Conservation (phyloP, 2,329 filamentous ascomycete genomes). For the Ophiostoma himal-ulmi region DNA sequence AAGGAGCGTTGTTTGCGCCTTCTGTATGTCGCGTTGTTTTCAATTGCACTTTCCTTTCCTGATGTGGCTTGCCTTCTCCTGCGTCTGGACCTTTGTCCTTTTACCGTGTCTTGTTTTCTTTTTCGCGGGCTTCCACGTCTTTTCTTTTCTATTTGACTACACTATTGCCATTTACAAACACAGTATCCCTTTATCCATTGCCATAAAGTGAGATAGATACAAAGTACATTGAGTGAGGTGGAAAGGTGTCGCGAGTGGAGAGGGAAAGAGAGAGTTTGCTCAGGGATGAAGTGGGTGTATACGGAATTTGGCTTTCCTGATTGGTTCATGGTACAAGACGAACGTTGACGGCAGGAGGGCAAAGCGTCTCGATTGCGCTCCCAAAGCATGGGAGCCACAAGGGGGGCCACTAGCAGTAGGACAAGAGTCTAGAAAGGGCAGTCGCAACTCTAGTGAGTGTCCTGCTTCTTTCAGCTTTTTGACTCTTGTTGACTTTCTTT, state of each 20-base stretch:
- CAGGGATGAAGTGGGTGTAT: constrained; percentile 12
- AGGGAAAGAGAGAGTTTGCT: not conserved
- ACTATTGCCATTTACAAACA: not conserved
- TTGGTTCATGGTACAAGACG: not conserved
- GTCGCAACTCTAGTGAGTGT: not conserved
- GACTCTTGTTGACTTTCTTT: not conserved
- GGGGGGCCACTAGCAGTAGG: not conserved
- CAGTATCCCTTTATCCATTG: not conserved
- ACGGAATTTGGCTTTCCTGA: not conserved
- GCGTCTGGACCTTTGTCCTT: not conserved
- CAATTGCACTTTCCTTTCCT: not conserved
- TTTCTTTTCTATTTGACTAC: not conserved
- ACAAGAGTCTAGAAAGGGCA: constrained; percentile 10
- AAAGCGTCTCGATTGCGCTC: constrained; percentile 1
- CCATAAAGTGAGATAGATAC: not conserved
- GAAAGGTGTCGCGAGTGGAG: not conserved
- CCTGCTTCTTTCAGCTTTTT: not conserved
- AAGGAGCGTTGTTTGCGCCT: not conserved
- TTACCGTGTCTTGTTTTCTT: too few relatives aligned
- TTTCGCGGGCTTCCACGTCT: not conserved
- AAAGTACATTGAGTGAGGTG: not conserved
- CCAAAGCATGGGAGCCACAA: not conserved
- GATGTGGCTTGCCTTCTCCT: constrained; percentile 1
- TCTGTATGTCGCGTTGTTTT: not conserved
- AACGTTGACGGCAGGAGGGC: constrained; percentile 7